phyloP scores from a whole-genome alignment of 1,284 basidiomycete genomes.

The Erythrobasidium hasegawianum region DNA sequence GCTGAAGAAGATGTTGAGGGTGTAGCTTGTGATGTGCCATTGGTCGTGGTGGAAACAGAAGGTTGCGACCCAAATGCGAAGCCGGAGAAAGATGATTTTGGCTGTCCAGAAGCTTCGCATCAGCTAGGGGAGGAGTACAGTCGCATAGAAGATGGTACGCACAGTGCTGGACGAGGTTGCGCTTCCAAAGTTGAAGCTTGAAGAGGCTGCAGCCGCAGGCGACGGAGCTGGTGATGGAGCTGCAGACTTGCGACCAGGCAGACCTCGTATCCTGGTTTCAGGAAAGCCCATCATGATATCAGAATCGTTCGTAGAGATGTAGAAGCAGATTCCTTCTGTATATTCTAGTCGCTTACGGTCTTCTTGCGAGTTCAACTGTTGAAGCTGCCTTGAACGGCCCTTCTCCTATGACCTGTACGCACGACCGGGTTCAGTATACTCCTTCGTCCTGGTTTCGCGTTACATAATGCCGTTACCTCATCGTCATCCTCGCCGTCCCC shows the following conservation, averaged over 20 bases:
- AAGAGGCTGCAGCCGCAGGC: conserved; percentile 15
- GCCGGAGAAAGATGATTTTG: conserved; percentile 17
- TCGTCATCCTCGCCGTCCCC: conserved; percentile 36
- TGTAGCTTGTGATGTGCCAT: conserved; percentile 29
- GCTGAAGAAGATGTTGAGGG: conserved; percentile 23
- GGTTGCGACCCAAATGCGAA: conserved; percentile 33
- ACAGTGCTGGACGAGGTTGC: conserved; percentile 16
- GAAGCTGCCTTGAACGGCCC: conserved; percentile 30
- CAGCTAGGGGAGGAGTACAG: too few species aligned
- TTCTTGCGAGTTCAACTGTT: conserved; percentile 21
- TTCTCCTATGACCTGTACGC: conserved; percentile 3
- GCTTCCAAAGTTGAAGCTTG: conserved; percentile 40
- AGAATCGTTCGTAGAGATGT: too few species aligned
- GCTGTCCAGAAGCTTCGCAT: background rate
- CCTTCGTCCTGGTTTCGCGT: too few species aligned
- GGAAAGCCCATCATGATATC: too few species aligned
- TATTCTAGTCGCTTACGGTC: conserved; percentile 16
- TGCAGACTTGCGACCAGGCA: conserved; percentile 47
- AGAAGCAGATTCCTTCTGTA: too few species aligned
- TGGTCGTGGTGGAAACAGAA: conserved; percentile 1
- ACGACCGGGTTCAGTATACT: too few species aligned
- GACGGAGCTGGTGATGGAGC: conserved; percentile 10
- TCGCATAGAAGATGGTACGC: background rate
- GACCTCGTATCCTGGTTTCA: conserved; percentile 49
- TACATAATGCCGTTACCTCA: conserved; percentile 10